These are phyloP conservation scores for Oidiodendron maius DNA, from an alignment of 495 filamentous ascomycete genomes.

Conservation along the genomic window DNA sequence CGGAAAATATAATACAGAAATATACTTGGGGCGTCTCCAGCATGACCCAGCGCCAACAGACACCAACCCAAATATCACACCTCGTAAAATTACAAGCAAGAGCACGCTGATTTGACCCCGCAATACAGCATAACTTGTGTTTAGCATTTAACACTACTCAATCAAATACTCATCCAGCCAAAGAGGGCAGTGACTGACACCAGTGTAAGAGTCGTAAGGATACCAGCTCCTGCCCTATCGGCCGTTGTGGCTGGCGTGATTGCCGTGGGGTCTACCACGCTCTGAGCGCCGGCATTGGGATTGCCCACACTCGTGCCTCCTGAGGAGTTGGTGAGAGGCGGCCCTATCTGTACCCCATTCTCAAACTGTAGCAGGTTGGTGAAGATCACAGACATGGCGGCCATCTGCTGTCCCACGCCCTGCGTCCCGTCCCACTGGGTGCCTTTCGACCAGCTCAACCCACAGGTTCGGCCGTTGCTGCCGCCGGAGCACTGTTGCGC, in stretches of 20 bases:
- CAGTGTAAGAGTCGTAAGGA: conserved; percentile 46
- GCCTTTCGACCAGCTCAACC: conserved; percentile 57
- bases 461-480: conserved; percentile 52
- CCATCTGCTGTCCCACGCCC: conserved; percentile 63
- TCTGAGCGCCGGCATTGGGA: conserved; percentile 52
- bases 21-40: no score
- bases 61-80: no score
- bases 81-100: no score
- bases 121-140: no score
- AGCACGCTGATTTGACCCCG: no score
- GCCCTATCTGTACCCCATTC: background rate
- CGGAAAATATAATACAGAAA: no score
- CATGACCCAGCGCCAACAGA: no score
- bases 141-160: background rate
- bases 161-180: conserved; percentile 23
- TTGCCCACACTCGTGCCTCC: conserved; percentile 76
- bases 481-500: conserved; percentile 62
- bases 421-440: conserved; percentile 44
- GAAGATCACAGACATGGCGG: conserved; percentile 44
- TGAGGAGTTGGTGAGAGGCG: conserved; percentile 54
- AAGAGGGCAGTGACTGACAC: conserved; percentile 18
- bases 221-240: conserved; percentile 57
- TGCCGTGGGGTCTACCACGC: conserved; percentile 13
- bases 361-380: conserved; percentile 21
- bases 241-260: conserved; percentile 29